Conservation (phyloP, 2,329 filamentous ascomycete species). For the Sphaceloma murrayae region DNA sequence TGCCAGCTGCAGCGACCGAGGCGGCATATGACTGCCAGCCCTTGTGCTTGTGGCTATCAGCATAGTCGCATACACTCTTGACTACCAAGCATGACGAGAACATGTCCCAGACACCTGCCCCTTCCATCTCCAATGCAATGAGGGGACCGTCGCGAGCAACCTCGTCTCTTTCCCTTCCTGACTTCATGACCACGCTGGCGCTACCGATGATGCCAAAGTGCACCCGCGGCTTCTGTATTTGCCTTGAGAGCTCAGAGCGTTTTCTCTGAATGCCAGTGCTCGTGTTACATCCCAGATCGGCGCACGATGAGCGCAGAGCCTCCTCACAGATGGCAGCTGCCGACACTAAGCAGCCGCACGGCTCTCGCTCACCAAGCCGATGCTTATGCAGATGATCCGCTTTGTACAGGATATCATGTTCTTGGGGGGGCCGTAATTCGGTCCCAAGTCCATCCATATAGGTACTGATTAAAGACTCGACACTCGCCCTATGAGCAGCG, state of each 20-base stretch:
- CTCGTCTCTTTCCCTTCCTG: neutral
- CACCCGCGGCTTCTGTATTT: too few relatives aligned
- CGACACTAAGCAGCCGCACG: neutral
- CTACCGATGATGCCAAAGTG: neutral
- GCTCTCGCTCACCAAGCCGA: too few relatives aligned
- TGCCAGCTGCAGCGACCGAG: neutral
- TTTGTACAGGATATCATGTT: constrained; percentile 22
- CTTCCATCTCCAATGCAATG: neutral
- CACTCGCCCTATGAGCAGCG: neutral
- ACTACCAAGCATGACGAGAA: neutral
- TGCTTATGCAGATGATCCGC: constrained; percentile 22
- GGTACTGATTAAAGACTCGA: neutral
- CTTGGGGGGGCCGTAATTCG: too few relatives aligned
- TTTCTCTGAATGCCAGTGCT: too few relatives aligned
- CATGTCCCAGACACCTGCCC: neutral
- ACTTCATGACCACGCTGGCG: neutral
- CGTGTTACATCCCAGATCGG: too few relatives aligned
- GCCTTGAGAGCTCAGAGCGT: too few relatives aligned
- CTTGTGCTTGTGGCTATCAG: neutral
- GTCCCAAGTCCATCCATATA: constrained; percentile 19
- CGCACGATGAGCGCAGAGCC: neutral
- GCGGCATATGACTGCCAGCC: neutral
- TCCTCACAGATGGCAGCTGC: neutral
- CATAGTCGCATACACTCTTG: neutral
- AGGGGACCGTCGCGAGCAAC: neutral